phyloP scores from a whole-genome alignment of 179 eudicot species.

The Carnegiea gigantea region DNA sequence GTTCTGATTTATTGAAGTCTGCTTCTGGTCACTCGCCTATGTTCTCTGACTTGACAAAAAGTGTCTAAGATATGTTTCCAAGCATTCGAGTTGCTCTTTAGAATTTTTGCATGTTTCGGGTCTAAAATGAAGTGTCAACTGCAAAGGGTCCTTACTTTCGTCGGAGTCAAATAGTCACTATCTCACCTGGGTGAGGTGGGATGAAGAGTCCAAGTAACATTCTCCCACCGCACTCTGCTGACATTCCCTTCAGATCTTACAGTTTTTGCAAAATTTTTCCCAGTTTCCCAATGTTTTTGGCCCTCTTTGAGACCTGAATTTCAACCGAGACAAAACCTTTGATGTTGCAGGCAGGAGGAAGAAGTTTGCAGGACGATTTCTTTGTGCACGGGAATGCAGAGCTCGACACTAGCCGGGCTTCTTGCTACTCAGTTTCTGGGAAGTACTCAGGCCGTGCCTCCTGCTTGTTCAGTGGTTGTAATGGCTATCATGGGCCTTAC shows the following conservation, averaged over 20 bases:
- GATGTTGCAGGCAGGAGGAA: constrained; percentile 70
- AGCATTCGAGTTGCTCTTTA: background rate
- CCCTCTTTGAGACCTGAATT: background rate
- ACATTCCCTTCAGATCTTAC: background rate
- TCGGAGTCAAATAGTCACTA: background rate
- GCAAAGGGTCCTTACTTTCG: background rate
- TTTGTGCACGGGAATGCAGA: constrained; percentile 96
- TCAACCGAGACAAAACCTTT: background rate
- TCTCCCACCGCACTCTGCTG: background rate
- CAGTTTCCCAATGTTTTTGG: background rate
- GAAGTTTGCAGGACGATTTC: constrained; percentile 87
- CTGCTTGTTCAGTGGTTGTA: constrained; percentile 94
- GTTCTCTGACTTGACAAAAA: background rate
- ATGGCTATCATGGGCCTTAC: constrained; percentile 98
- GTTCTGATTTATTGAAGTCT: background rate
- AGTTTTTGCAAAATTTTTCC: background rate
- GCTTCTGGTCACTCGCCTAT: background rate
- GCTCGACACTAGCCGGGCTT: constrained; percentile 95
- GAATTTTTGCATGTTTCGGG: background rate
- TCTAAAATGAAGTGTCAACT: background rate
- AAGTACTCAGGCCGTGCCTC: constrained; percentile 86
- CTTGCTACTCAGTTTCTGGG: constrained; percentile 96
- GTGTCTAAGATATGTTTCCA: background rate
- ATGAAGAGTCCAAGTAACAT: background rate
- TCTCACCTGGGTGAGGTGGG: background rate